Conservation (phyloP, 2,329 filamentous ascomycete genomes). For the Neofusicoccum sp. region DNA sequence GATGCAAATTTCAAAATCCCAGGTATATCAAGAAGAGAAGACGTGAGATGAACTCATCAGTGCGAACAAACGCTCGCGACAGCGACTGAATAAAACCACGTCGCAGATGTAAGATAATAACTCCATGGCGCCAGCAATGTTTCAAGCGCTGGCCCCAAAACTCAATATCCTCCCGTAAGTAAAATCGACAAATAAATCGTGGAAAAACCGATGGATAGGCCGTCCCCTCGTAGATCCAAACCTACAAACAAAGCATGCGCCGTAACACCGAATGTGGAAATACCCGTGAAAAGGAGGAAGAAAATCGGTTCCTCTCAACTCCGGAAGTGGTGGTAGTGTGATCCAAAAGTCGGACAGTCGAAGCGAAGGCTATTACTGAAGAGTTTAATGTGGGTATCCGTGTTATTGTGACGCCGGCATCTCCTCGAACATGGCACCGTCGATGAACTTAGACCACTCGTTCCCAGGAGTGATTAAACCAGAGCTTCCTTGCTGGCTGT, state of each 20-base stretch:
- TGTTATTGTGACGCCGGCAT: conserved; percentile 14
- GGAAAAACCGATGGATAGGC: no score
- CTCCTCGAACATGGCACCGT: conserved; percentile 23
- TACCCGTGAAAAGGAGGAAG: no score
- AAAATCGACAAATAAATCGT: no score
- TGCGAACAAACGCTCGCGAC: neutral
- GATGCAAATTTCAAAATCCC: neutral
- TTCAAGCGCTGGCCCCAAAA: neutral
- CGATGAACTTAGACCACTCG: conserved; percentile 30
- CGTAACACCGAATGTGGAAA: no score
- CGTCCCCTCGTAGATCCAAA: neutral
- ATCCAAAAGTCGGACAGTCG: neutral
- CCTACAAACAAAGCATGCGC: neutral
- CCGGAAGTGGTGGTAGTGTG: neutral
- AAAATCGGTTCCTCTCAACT: no score
- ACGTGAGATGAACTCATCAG: neutral
- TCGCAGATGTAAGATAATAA: neutral
- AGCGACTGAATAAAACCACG: neutral
- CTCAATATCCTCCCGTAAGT: no score
- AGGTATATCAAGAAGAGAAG: conserved; percentile 8
- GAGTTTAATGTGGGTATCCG: neutral
- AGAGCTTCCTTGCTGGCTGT: conserved; percentile 23
- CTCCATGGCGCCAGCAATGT: neutral
- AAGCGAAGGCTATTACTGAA: no score
- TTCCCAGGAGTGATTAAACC: conserved; percentile 25